Conservation (phyloP, 2,329 filamentous ascomycete genomes). For the Rutstroemia sp. region DNA sequence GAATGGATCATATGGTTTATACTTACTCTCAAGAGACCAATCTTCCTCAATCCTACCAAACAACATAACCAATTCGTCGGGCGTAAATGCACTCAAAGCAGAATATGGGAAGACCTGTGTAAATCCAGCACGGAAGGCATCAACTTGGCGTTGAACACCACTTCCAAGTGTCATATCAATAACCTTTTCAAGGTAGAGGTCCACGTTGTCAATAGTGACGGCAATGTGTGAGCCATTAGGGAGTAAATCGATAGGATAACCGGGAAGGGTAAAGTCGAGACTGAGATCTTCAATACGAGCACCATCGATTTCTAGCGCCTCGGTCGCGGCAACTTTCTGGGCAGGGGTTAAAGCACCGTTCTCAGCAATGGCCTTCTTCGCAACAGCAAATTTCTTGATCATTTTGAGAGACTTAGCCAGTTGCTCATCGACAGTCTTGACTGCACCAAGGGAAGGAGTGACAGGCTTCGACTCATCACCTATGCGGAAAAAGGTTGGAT, state of each 20-base stretch:
- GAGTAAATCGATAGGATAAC: conserved; percentile 79
- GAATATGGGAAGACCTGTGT: conserved; percentile 95
- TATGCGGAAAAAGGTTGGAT: conserved; percentile 94
- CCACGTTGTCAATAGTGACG: conserved; percentile 89
- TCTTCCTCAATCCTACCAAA: conserved; percentile 93
- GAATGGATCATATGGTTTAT: not conserved
- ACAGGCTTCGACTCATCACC: conserved; percentile 60
- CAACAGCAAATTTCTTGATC: conserved; percentile 77
- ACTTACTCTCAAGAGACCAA: conserved; percentile 93
- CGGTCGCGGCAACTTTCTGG: conserved; percentile 64
- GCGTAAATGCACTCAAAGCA: conserved; percentile 86
- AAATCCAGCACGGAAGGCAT: conserved; percentile 86
- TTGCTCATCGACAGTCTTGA: conserved; percentile 82
- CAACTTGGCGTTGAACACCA: conserved; percentile 81
- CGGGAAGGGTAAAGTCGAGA: conserved; percentile 90
- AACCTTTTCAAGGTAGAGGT: conserved; percentile 77
- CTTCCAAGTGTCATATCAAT: conserved; percentile 86
- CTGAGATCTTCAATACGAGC: conserved; percentile 78
- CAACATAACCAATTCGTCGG: conserved; percentile 87
- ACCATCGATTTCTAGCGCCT: conserved; percentile 66
- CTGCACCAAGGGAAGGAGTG: conserved; percentile 76
- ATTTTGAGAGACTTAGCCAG: conserved; percentile 79
- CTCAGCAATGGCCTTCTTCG: conserved; percentile 76
- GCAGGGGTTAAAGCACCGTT: conserved; percentile 56
- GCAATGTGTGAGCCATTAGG: conserved; percentile 64